phyloP scores from a whole-genome alignment of 1,284 basidiomycete species.

The Ustilago hordei region DNA sequence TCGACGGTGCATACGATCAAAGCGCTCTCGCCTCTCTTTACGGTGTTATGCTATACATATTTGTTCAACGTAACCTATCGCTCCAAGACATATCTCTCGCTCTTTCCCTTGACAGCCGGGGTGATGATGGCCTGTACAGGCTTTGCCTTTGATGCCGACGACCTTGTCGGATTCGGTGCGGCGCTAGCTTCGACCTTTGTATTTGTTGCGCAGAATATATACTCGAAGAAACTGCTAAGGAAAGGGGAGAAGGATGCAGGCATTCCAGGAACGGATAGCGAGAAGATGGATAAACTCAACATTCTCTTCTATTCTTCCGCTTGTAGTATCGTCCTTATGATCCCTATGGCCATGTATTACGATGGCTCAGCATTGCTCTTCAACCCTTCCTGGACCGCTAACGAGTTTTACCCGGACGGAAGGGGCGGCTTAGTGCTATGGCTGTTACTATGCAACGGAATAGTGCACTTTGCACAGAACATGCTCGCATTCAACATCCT shows the following conservation, averaged over 20 bases:
- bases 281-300: slow-evolving; percentile 95
- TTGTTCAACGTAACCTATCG: slow-evolving; percentile 94
- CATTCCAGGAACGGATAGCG: slow-evolving; percentile 16
- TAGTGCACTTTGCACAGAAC: slow-evolving; percentile 96
- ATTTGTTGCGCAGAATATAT: slow-evolving; percentile 98
- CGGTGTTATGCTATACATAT: slow-evolving; percentile 90
- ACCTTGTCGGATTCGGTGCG: slow-evolving; percentile 51
- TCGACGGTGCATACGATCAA: slow-evolving; percentile 90
- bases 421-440: slow-evolving; percentile 73
- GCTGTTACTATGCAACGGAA: slow-evolving; percentile 85
- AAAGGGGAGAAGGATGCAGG: slow-evolving; percentile 26
- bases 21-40: slow-evolving; percentile 96
- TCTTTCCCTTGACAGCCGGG: slow-evolving; percentile 92
- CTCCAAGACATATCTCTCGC: slow-evolving; percentile 87
- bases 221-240: slow-evolving; percentile 95
- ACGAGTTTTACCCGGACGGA: slow-evolving; percentile 7
- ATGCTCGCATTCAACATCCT: slow-evolving; percentile 97
- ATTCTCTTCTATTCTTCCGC: slow-evolving; percentile 93
- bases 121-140: slow-evolving; percentile 98
- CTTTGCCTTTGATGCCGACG: slow-evolving; percentile 81
- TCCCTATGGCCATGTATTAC: slow-evolving; percentile 65
- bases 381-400: slow-evolving; percentile 20
- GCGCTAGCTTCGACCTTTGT: slow-evolving; percentile 71
- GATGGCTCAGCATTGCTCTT: slow-evolving; percentile 40
- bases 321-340: slow-evolving; percentile 80